Evolutionary conservation across 805 yeast genomes (phyloP).

Genomic region (Kodamaea lidongshanica): DNA sequence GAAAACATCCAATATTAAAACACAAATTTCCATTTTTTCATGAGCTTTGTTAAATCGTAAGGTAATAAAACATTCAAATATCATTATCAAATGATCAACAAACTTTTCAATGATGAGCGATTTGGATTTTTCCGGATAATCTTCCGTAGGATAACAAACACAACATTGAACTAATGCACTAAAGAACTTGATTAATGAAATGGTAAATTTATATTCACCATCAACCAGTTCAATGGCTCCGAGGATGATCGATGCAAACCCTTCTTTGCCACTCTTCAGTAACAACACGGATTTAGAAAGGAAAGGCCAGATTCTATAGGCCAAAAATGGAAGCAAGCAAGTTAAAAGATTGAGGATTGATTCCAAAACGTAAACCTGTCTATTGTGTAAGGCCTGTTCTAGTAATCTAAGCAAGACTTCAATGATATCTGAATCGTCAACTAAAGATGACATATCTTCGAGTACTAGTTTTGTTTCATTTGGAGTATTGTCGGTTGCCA

Average conservation of each 20-base stretch:
- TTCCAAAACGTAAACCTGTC: conserved; percentile 42
- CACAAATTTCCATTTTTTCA: conserved; percentile 60
- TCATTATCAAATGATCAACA: conserved; percentile 50
- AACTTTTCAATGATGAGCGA: conserved; percentile 51
- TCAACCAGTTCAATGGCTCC: conserved; percentile 68
- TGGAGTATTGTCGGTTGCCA: conserved; percentile 36
- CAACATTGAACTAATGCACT: conserved; percentile 49
- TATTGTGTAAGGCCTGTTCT: conserved; percentile 58
- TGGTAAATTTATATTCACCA: conserved; percentile 61
- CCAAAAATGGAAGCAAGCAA: conserved; percentile 41
- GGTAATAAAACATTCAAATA: conserved; percentile 66
- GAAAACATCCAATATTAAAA: conserved; percentile 48
- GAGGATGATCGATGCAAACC: conserved; percentile 52
- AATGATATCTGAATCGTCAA: conserved; percentile 51
- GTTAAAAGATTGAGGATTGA: conserved; percentile 46
- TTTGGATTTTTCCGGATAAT: conserved; percentile 32
- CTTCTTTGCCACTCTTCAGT: conserved; percentile 55
- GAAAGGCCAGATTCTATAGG: conserved; percentile 76
- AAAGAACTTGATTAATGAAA: conserved; percentile 52
- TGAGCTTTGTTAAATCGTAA: conserved; percentile 57
- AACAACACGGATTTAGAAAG: conserved; percentile 61
- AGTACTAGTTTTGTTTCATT: conserved; percentile 20
- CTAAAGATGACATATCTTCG: conserved; percentile 42
- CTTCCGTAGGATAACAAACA: conserved; percentile 23
- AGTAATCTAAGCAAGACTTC: conserved; percentile 61